Conservation (phyloP, 148 eudicot genomes). For the Cornus kousa region DNA sequence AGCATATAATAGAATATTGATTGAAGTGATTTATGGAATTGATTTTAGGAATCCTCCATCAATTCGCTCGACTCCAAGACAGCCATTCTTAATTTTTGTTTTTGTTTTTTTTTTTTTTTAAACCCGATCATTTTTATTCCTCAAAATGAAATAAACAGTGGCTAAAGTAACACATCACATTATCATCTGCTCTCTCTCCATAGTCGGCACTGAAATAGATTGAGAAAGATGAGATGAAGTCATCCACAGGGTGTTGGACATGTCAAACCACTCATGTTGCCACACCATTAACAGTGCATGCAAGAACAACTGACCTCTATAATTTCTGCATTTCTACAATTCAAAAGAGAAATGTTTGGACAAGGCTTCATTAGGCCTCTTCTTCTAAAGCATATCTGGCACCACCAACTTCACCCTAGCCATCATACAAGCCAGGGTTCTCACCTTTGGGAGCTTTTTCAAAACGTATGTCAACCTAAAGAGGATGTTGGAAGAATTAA, state of each 20-base stretch:
- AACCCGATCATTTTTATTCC: too few species aligned
- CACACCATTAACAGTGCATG: neutral
- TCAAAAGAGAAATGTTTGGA: neutral
- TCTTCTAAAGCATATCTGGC: neutral
- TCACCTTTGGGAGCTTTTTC: neutral
- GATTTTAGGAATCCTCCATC: too few species aligned
- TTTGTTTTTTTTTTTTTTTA: too few species aligned
- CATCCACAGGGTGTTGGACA: neutral
- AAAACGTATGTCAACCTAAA: too few species aligned
- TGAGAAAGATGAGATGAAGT: neutral
- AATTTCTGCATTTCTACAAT: neutral
- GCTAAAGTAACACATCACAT: neutral
- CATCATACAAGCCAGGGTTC: neutral
- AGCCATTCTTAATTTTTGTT: too few species aligned
- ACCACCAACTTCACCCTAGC: neutral
- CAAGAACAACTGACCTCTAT: neutral
- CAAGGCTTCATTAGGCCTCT: neutral
- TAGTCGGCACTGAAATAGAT: neutral
- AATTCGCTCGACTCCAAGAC: neutral
- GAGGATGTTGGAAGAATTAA: too few species aligned
- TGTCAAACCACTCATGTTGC: neutral
- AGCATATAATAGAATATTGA: too few species aligned
- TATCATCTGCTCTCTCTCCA: neutral
- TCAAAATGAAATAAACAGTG: too few species aligned
- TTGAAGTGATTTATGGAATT: too few species aligned